Evolutionary conservation across 2,329 filamentous ascomycete genomes (phyloP).

Genomic region (Cercospora zeina): DNA sequence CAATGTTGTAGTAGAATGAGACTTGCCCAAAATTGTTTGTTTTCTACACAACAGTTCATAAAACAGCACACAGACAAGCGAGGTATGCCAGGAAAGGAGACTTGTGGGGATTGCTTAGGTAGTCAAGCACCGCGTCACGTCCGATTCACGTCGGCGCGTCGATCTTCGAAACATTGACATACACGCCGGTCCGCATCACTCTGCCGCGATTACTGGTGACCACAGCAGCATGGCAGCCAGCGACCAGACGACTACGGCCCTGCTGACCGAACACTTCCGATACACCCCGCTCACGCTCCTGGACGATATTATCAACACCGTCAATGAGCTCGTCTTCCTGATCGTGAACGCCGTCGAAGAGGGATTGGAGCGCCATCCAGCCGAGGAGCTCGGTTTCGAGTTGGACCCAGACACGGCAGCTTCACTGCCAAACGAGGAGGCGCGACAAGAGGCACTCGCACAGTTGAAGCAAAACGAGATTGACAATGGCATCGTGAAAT

Average conservation of each 20-base stretch:
- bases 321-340: slow-evolving; percentile 90
- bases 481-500: slow-evolving; percentile 67
- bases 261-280: slow-evolving; percentile 93
- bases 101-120: too few relatives aligned
- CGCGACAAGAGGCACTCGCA: slow-evolving; percentile 42
- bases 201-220: background rate
- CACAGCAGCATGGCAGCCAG: slow-evolving; percentile 44
- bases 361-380: slow-evolving; percentile 72
- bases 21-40: too few relatives aligned
- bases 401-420: slow-evolving; percentile 20
- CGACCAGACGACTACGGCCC: slow-evolving; percentile 54
- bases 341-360: slow-evolving; percentile 85
- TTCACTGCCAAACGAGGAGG: slow-evolving; percentile 25
- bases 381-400: slow-evolving; percentile 75
- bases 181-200: background rate
- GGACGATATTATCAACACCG: slow-evolving; percentile 95
- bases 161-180: background rate
- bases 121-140: background rate
- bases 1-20: too few relatives aligned
- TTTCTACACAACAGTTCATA: too few relatives aligned
- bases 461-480: slow-evolving; percentile 58
- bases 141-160: slow-evolving; percentile 12
- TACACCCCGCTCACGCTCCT: slow-evolving; percentile 90
- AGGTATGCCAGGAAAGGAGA: too few relatives aligned
- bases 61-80: too few relatives aligned